Base-by-base conservation (phyloP, 2,329 filamentous ascomycete species). In the Gnomoniopsis sp. region DNA sequence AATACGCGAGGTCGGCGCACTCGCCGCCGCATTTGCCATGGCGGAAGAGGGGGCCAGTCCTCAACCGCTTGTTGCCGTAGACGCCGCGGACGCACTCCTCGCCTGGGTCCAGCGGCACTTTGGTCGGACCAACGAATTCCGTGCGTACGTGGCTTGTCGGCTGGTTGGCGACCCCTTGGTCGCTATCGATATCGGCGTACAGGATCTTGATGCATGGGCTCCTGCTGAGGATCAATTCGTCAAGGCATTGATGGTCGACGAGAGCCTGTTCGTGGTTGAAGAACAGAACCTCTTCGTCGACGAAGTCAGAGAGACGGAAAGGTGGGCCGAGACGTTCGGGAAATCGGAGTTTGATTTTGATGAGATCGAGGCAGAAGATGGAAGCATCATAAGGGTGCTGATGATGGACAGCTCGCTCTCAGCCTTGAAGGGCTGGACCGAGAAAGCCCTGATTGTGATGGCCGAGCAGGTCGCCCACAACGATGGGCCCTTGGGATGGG, bases 201-300 rank as follows among this genome's bases (percentile, higher is more conserved):
- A 55, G 53, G 53, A 49, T 44, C 51, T 63, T 61, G 48, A 57
- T 14, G 49, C 62, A 4, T 69, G 70, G 68, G 46, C 64, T 6
- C 53, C 75, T 0, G 55, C 61, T 1, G 67, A 68, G 23, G 53
- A 65, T 1, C 76, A 80, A 58, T 73, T 87, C 21, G 61, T 68
- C 3, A 62, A 69, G 10, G 79, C 82, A 3, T 70, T 85, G 66
- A 72, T 75, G 57, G 77, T 81, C 65, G 83, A 90, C 68, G 83
- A 86, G 62, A 79, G 87, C 3, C 82, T 99, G 0, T 99, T 99
- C 70, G 88, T 84, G 0, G 82, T 91, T 57, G 95, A 99, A 73
- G 93, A 96, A 70, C 92, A 96, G 70, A 99, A 99, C 69, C 80
- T 97, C n/a, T 98, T 91, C 71, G 78, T 93, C 52, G 93, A 98